Base-by-base conservation (phyloP, 2,329 filamentous ascomycete species). In the Cephalotrichum gorgonifer region DNA sequence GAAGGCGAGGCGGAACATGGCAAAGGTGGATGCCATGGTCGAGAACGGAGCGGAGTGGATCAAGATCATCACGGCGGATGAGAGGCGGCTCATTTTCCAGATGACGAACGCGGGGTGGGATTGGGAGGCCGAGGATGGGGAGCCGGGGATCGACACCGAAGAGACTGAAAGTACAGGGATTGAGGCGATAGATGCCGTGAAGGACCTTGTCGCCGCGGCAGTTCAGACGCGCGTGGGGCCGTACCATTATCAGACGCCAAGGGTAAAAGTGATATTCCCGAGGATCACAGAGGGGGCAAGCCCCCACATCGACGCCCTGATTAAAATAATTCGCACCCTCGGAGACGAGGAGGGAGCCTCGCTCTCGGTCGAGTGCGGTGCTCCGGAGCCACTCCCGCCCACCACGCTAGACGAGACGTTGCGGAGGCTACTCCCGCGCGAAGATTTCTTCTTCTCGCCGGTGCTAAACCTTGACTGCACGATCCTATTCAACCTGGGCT, bases 401-500 rank as follows among this genome's bases (percentile, higher is more conserved):
- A 30, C 38, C 1, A 4, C 63, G 66, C 11, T 50, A 63, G 41
- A 55, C 28, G 47, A 51, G 2, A 44, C 49, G 1, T 50, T 58
- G 1, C 46, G 55, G 9, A 63, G 62, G 2, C 56, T 69, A 1
- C 48, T 66, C 7, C 57, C 59, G 3, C 53, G 64, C 48, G 59
- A 63, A 41, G 53, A 64, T 14, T 58, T 55, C 15, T 55, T 57
- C 8, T 63, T 69, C 17, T 66, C 66, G 4, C 17, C 53, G 1
- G 66, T 62, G 4, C 50, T 70, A 20, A 70, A 70, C 51, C 56
- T 70, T 47, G 67, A 70, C 41, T 67, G 69, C 49, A 68, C 67
- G 6, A 60, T 69, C 38, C 62, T 70, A 14, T 62, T 70, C 38
- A 63, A 67, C 39, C 57, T 70, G 26, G 60, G 66, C 30, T 69